These are phyloP conservation scores for Solanum tarapatanum DNA, from an alignment of 257 asterid species.

Conservation along the genomic window DNA sequence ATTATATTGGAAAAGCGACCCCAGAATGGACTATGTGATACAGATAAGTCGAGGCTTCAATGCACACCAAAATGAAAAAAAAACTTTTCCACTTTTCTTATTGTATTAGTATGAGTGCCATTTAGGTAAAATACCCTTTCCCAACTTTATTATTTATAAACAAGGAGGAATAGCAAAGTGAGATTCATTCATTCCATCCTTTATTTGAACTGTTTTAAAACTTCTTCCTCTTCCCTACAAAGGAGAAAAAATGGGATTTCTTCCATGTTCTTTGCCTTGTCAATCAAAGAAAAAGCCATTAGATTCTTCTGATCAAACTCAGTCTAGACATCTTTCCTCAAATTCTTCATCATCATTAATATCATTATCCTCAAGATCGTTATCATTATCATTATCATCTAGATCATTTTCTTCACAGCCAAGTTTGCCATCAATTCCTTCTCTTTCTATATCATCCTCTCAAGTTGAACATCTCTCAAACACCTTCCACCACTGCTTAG, in stretches of 20 bases:
- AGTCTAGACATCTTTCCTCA: conserved; percentile 2
- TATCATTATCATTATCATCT: conserved; percentile 33
- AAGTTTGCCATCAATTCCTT: conserved; percentile 54
- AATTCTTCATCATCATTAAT: conserved; percentile 26
- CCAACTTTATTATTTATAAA: not conserved
- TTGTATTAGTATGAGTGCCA: not conserved
- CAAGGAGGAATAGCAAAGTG: not conserved
- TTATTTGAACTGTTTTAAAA: not conserved
- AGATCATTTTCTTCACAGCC: conserved; percentile 33
- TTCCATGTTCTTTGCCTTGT: not conserved
- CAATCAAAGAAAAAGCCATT: conserved; percentile 9
- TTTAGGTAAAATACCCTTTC: not conserved
- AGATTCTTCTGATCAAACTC: not conserved
- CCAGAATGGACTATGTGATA: rapidly evolving
- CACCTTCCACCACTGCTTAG: conserved; percentile 19
- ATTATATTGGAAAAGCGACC: rapidly evolving
- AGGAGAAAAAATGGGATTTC: conserved; percentile 2
- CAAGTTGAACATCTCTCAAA: conserved; percentile 21
- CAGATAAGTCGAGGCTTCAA: rapidly evolving
- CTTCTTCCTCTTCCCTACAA: not conserved
- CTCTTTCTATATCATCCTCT: conserved; percentile 38
- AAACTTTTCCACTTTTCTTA: not conserved
- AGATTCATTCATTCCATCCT: not conserved
- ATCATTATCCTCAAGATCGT: conserved; percentile 25
- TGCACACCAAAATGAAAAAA: no score